phyloP scores from a whole-genome alignment of 2,329 filamentous ascomycete species.

The Aspergillus pseudoterreus region DNA sequence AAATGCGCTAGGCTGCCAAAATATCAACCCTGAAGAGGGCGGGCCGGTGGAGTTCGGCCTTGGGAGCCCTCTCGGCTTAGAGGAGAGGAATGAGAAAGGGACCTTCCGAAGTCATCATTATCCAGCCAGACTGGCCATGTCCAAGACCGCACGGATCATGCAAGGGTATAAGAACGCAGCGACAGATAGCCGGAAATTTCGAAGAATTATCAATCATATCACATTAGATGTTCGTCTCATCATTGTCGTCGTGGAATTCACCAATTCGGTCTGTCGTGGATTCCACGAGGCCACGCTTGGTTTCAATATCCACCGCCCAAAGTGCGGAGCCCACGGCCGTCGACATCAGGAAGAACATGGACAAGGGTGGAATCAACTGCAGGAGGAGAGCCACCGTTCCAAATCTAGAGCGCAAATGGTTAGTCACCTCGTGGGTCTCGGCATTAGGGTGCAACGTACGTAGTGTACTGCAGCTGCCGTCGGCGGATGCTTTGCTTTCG shows the following conservation, averaged over 20 bases:
- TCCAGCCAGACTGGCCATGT: too few species aligned
- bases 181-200: not conserved
- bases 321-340: slow-evolving; percentile 79
- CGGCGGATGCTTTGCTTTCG: slow-evolving; percentile 65
- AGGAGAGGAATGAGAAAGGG: not conserved
- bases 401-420: slow-evolving; percentile 51
- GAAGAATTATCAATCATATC: slow-evolving; percentile 1
- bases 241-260: slow-evolving; percentile 35
- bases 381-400: slow-evolving; percentile 79
- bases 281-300: slow-evolving; percentile 40
- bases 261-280: slow-evolving; percentile 18
- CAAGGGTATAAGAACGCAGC: not conserved
- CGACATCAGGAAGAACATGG: slow-evolving; percentile 92
- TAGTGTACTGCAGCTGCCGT: slow-evolving; percentile 78
- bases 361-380: slow-evolving; percentile 82
- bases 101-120: too few species aligned
- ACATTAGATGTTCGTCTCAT: slow-evolving; percentile 18
- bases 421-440: slow-evolving; percentile 3
- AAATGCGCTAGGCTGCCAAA: not conserved
- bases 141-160: not conserved
- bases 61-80: not conserved
- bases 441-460: slow-evolving; percentile 45
- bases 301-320: slow-evolving; percentile 78
- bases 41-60: not conserved
- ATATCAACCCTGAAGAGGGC: not conserved